phyloP scores from a whole-genome alignment of 2,329 filamentous ascomycete genomes.

The Gnomoniopsis sp. region DNA sequence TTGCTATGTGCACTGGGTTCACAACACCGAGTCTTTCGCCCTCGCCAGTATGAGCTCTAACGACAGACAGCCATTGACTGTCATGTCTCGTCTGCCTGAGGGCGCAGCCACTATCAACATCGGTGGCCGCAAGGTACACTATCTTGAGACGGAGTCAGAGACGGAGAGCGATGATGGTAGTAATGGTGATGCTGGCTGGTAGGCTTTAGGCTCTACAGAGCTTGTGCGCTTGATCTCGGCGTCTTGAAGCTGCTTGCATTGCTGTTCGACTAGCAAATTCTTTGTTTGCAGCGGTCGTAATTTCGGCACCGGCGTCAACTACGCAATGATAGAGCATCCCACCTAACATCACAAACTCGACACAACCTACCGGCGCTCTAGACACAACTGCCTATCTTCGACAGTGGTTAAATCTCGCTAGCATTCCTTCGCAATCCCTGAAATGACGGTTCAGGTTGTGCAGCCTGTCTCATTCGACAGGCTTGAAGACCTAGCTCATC shows the following conservation, averaged over 20 bases:
- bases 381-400: too few species aligned
- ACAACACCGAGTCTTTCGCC: conserved; percentile 90
- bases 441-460: too few species aligned
- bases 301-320: too few species aligned
- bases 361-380: not conserved
- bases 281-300: too few species aligned
- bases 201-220: not conserved
- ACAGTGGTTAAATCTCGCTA: too few species aligned
- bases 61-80: conserved; percentile 71
- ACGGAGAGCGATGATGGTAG: not conserved
- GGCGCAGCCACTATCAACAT: conserved; percentile 48
- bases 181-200: not conserved
- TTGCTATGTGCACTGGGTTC: conserved; percentile 85
- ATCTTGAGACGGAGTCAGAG: not conserved
- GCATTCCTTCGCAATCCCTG: too few species aligned
- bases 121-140: conserved; percentile 48
- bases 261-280: not conserved
- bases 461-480: too few species aligned
- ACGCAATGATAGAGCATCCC: not conserved
- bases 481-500: too few species aligned
- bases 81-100: conserved; percentile 75
- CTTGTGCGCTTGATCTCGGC: not conserved
- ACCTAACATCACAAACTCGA: not conserved
- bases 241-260: not conserved
- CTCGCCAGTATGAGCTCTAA: conserved; percentile 83